Evolutionary conservation across 179 eudicot species (phyloP).

Genomic region (Carnegiea gigantea): DNA sequence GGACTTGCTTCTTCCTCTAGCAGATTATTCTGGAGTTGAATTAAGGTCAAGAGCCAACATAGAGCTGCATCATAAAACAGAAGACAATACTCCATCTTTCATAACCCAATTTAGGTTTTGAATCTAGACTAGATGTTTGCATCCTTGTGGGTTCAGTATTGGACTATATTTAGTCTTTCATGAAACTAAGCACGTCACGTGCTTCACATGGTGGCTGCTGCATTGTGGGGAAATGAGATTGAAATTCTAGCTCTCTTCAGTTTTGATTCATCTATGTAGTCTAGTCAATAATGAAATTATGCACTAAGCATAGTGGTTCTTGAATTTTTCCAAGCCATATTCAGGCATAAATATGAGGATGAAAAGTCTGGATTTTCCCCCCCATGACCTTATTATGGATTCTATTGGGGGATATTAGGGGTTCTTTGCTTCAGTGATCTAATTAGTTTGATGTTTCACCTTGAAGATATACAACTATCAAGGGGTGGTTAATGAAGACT

Average conservation of each 20-base stretch:
- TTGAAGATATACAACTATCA: constrained; percentile 87
- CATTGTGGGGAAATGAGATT: neutral
- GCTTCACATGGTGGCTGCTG: neutral
- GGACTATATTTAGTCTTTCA: neutral
- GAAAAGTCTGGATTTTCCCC: neutral
- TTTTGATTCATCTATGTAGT: neutral
- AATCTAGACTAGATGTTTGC: too few relatives aligned
- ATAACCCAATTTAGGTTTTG: too few relatives aligned
- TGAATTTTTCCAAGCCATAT: neutral
- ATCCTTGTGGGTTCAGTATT: too few relatives aligned
- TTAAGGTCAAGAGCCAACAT: too few relatives aligned
- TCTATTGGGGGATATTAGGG: neutral
- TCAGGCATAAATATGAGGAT: neutral
- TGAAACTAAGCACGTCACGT: neutral
- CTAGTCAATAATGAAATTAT: neutral
- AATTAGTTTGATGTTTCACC: constrained; percentile 13
- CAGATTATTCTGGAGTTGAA: too few relatives aligned
- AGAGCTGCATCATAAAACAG: too few relatives aligned
- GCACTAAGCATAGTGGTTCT: neutral
- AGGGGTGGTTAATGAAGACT: constrained; percentile 88
- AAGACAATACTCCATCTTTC: too few relatives aligned
- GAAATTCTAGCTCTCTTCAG: neutral
- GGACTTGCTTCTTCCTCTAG: too few relatives aligned
- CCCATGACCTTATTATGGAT: neutral
- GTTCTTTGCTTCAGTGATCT: constrained; percentile 4